These are phyloP conservation scores for Diatrype stigma DNA, from an alignment of 2,329 filamentous ascomycete genomes.

Conservation along the genomic window DNA sequence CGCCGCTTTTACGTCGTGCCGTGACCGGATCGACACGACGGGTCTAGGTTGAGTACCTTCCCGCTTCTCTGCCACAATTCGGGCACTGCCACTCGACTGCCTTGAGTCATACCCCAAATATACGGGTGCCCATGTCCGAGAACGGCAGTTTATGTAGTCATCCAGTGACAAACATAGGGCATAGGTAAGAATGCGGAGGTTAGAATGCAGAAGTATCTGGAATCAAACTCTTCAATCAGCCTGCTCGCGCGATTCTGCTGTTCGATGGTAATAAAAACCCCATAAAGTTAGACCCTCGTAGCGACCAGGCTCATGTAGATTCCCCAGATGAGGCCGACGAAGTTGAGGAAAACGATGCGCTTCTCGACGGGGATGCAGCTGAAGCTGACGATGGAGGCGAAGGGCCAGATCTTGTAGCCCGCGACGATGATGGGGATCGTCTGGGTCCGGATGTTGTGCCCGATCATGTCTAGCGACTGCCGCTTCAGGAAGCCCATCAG, in stretches of 20 bases:
- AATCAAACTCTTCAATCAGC: no score
- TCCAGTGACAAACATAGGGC: no score
- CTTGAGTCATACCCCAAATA: no score
- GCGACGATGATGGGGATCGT: slow-evolving; percentile 45
- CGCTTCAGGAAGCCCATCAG: slow-evolving; percentile 44
- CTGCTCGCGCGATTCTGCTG: not conserved
- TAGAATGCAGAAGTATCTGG: no score
- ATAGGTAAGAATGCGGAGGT: no score
- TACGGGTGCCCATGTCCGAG: no score
- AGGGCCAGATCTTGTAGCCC: slow-evolving; percentile 49
- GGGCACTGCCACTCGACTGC: no score
- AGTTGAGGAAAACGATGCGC: slow-evolving; percentile 46
- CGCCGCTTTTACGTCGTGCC: no score
- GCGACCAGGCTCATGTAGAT: slow-evolving; percentile 49
- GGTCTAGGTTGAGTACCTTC: no score
- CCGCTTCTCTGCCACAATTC: no score
- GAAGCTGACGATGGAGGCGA: slow-evolving; percentile 48
- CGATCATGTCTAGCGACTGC: slow-evolving; percentile 32
- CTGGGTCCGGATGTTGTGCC: slow-evolving; percentile 36
- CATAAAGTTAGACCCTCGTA: slow-evolving; percentile 29
- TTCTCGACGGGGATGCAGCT: slow-evolving; percentile 45
- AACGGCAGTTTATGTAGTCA: no score
- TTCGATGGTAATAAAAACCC: not conserved
- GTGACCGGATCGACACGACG: no score
- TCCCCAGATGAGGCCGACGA: slow-evolving; percentile 46